A percentile compares a stretch with the other conserved stretches of the same genome.
phyloP scores from a whole-genome alignment of 257 asterid species.

The Eustoma russellianum region DNA sequence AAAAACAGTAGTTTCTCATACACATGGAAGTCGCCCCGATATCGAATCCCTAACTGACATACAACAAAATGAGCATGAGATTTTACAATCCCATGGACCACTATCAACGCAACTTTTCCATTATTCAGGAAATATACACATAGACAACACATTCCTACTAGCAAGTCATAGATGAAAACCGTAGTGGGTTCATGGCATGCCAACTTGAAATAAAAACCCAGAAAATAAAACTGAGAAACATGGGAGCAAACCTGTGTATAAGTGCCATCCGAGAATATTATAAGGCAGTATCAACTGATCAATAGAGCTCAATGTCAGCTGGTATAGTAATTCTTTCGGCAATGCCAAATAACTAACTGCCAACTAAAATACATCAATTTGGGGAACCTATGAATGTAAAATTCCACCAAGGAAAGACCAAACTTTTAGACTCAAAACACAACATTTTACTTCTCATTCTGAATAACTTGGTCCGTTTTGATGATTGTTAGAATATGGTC shows the following conservation, averaged over 20 bases:
- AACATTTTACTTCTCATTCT: constrained; percentile 33
- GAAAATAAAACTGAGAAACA: background rate
- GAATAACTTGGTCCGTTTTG: constrained; percentile 45
- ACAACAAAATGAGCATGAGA: no score
- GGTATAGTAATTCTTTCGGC: constrained; percentile 15
- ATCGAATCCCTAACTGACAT: no score
- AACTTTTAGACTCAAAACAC: constrained; percentile 17
- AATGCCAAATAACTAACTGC: constrained; percentile 8
- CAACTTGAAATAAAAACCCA: no score
- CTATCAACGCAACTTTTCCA: no score
- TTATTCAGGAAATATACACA: no score
- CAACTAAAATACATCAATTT: constrained; percentile 12
- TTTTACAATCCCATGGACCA: no score
- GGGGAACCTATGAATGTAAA: constrained; percentile 29
- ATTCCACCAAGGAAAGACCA: background rate
- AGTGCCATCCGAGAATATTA: background rate
- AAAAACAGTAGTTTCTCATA: no score
- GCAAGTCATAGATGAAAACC: no score
- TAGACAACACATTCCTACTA: no score
- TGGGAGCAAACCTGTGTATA: background rate
- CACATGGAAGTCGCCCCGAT: no score
- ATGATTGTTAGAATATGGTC: constrained; percentile 38
- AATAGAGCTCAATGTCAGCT: constrained; percentile 11
- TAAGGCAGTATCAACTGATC: background rate
- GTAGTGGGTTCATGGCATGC: no score